These are phyloP conservation scores for Amanita phalloides DNA, from an alignment of 768 basidiomycete species.

Conservation along the genomic window DNA sequence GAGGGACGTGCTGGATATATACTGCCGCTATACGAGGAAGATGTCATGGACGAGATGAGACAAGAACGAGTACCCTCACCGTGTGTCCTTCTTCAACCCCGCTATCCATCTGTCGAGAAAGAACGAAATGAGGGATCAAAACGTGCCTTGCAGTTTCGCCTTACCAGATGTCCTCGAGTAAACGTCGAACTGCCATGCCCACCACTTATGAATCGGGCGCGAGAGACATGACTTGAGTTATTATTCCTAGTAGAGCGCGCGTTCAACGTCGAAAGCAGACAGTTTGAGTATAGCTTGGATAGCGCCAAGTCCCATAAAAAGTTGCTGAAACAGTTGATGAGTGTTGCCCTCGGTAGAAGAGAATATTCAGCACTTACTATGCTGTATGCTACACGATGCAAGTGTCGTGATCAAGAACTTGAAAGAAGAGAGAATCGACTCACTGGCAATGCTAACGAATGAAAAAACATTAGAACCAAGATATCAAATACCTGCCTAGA, in stretches of 20 bases:
- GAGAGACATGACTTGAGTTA: slow-evolving; percentile 15
- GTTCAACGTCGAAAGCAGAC: slow-evolving; percentile 37
- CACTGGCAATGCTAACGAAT: slow-evolving; percentile 24
- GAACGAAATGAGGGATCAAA: background rate
- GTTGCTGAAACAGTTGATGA: slow-evolving; percentile 20
- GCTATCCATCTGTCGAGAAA: background rate
- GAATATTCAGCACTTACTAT: slow-evolving; percentile 20
- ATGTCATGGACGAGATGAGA: background rate
- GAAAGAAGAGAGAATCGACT: background rate
- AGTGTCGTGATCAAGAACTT: background rate
- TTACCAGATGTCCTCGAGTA: slow-evolving; percentile 9
- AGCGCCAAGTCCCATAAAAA: slow-evolving; percentile 40
- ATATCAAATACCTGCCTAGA: background rate
- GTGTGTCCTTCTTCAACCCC: background rate
- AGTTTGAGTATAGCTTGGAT: slow-evolving; percentile 38
- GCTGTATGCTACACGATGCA: slow-evolving; percentile 25
- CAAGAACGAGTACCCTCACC: background rate
- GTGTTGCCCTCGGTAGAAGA: too few relatives aligned
- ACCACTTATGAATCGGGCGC: slow-evolving; percentile 11
- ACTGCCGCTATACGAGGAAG: slow-evolving; percentile 7
- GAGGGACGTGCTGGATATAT: slow-evolving; percentile 9
- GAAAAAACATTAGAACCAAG: background rate
- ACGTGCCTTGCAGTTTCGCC: background rate
- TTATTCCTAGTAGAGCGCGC: slow-evolving; percentile 25
- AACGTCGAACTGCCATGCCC: slow-evolving; percentile 9